A percentile compares a stretch with the other conserved stretches of the same genome.
Evolutionary conservation across 2,329 filamentous ascomycete species (phyloP).

Genomic region (Microascus cirrosus): DNA sequence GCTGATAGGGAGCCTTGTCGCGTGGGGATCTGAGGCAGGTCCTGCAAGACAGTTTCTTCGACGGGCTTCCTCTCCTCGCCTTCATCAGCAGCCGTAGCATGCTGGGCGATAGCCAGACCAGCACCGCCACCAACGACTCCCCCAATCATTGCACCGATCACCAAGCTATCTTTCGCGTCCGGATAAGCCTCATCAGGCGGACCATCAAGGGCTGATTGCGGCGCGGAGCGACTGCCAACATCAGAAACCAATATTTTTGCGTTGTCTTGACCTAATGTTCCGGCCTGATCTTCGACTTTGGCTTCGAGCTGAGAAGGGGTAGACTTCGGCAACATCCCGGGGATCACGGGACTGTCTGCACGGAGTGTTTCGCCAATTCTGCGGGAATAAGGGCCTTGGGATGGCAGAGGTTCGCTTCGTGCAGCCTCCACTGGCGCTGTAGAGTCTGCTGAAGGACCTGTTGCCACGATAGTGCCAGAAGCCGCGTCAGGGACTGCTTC

Average conservation of each 20-base stretch:
- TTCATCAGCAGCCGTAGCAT: neutral
- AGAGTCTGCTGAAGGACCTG: neutral
- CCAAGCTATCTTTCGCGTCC: neutral
- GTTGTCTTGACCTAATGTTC: neutral
- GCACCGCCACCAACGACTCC: neutral
- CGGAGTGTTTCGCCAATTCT: neutral
- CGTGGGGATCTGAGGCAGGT: constrained; percentile 2
- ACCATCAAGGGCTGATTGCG: neutral
- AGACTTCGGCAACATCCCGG: neutral
- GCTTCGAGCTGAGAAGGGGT: neutral
- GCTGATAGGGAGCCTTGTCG: constrained; percentile 9
- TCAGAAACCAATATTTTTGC: neutral
- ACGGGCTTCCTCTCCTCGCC: neutral
- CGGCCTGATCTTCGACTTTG: neutral
- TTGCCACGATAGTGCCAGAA: neutral
- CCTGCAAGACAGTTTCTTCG: neutral
- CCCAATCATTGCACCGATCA: neutral
- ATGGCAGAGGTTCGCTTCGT: neutral
- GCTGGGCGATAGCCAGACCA: neutral
- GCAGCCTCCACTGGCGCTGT: neutral
- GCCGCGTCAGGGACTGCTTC: neutral
- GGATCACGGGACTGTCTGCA: neutral
- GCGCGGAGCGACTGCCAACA: neutral
- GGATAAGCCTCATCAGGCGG: neutral
- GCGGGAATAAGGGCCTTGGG: neutral